phyloP scores from a whole-genome alignment of 2,329 filamentous ascomycete genomes.

The Fusarium drepaniforme region DNA sequence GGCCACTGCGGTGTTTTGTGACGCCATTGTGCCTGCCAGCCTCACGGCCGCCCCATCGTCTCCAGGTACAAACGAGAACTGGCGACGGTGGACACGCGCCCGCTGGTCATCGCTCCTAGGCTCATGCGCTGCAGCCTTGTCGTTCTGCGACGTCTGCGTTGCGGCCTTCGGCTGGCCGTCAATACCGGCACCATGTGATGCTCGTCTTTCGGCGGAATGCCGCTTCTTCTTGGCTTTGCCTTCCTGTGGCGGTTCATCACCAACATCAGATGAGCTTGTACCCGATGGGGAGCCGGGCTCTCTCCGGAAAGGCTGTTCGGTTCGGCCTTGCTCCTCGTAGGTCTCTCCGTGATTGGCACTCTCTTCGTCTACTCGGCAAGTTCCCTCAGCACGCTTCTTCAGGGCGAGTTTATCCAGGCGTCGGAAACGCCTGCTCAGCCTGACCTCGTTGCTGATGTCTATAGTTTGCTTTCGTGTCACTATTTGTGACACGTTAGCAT shows the following conservation, averaged over 20 bases:
- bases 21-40: not conserved
- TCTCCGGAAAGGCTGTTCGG: not conserved
- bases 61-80: conserved; percentile 46
- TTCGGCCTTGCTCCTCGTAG: conserved; percentile 12
- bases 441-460: conserved; percentile 45
- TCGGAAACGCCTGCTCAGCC: conserved; percentile 46
- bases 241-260: conserved; percentile 5
- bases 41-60: conserved; percentile 34
- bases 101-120: not conserved
- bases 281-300: conserved; percentile 2
- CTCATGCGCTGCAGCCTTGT: conserved; percentile 2
- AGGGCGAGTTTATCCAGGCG: conserved; percentile 11
- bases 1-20: not conserved
- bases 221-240: conserved; percentile 14
- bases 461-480: conserved; percentile 37
- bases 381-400: conserved; percentile 1
- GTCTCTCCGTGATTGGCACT: conserved; percentile 3
- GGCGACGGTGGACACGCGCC: conserved; percentile 32
- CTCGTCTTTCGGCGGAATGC: conserved; percentile 3
- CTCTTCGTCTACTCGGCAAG: conserved; percentile 12
- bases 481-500: conserved; percentile 16
- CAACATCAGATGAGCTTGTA: conserved; percentile 5
- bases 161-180: not conserved
- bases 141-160: not conserved
- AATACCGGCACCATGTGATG: conserved; percentile 5